These are phyloP conservation scores for Apiosordaria backusii DNA, from an alignment of 495 filamentous ascomycete genomes.

Conservation along the genomic window DNA sequence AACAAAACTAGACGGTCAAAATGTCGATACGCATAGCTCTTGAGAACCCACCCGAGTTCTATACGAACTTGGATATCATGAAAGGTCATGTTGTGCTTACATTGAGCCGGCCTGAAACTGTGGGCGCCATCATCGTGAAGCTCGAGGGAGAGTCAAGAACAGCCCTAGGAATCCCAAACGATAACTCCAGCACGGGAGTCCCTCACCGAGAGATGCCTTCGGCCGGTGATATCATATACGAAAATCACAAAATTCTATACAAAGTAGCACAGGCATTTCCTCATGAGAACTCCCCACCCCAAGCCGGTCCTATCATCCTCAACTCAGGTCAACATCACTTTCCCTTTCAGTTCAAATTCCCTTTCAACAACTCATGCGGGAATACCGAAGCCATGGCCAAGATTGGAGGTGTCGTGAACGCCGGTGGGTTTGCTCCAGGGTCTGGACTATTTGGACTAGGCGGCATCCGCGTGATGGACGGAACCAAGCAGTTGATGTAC, in stretches of 20 bases:
- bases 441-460: conserved; percentile 34
- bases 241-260: conserved; percentile 59
- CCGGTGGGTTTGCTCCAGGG: conserved; percentile 33
- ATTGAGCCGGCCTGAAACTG: conserved; percentile 59
- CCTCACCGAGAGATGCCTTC: conserved; percentile 27
- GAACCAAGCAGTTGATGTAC: conserved; percentile 49
- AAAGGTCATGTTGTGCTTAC: conserved; percentile 61
- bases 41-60: conserved; percentile 69
- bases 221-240: conserved; percentile 38
- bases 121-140: conserved; percentile 83
- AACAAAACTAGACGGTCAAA: conserved; percentile 15
- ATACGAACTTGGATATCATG: conserved; percentile 86
- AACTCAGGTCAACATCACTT: conserved; percentile 79
- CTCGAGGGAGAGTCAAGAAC: conserved; percentile 86
- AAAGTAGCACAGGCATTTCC: conserved; percentile 79
- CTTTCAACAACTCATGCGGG: conserved; percentile 85
- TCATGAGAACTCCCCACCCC: conserved; percentile 58
- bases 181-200: conserved; percentile 26
- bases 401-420: conserved; percentile 42
- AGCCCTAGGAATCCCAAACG: conserved; percentile 38
- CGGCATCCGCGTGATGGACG: conserved; percentile 51
- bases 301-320: conserved; percentile 62
- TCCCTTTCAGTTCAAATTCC: conserved; percentile 88
- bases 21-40: conserved; percentile 81
- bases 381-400: conserved; percentile 45